Evolutionary conservation across 2,329 filamentous ascomycete species (phyloP).

Genomic region (Orbilia ellipsospora): DNA sequence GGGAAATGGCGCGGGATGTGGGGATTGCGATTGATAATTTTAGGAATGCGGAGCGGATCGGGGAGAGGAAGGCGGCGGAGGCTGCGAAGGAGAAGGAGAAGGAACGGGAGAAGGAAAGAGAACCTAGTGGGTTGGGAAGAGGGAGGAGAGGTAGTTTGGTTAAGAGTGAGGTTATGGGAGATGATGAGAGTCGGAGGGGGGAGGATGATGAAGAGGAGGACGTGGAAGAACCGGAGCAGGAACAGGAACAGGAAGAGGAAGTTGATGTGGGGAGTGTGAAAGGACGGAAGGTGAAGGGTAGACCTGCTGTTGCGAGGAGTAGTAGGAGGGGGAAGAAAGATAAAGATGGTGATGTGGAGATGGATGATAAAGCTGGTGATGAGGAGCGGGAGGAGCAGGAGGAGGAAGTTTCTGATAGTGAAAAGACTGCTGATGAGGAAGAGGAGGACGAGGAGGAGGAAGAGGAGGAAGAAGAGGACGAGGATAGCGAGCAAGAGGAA

Average conservation of each 20-base stretch:
- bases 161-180: constrained; percentile 48
- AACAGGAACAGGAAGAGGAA: constrained; percentile 12
- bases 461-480: constrained; percentile 16
- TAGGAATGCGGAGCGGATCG: constrained; percentile 58
- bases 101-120: constrained; percentile 35
- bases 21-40: constrained; percentile 59
- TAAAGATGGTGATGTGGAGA: constrained; percentile 51
- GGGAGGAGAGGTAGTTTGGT: constrained; percentile 43
- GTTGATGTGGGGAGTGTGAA: not conserved
- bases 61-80: constrained; percentile 57
- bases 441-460: constrained; percentile 16
- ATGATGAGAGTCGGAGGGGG: constrained; percentile 49
- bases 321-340: constrained; percentile 35
- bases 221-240: constrained; percentile 8
- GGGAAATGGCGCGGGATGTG: constrained; percentile 58
- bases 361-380: constrained; percentile 44
- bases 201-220: constrained; percentile 33
- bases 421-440: constrained; percentile 26
- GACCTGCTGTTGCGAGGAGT: not conserved
- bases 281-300: constrained; percentile 18
- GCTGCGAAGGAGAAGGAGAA: constrained; percentile 51
- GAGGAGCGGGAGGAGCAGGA: constrained; percentile 15
- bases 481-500: too few relatives aligned
- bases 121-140: constrained; percentile 5
- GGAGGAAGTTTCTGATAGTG: constrained; percentile 22